Evolutionary conservation across 768 basidiomycete genomes (phyloP).

Genomic region (Gloeophyllum trabeum): DNA sequence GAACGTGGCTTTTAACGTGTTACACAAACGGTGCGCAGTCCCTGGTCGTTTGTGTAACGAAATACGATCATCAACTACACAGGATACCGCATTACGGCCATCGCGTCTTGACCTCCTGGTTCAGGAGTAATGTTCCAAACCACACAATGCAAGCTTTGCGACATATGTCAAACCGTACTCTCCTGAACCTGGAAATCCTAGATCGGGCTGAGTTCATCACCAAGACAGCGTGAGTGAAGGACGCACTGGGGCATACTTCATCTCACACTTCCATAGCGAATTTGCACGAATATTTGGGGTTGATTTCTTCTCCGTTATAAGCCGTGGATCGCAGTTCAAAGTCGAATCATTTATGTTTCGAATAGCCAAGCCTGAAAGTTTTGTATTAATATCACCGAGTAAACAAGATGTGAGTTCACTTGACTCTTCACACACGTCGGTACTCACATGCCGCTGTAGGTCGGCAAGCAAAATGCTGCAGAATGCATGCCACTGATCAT

Average conservation of each 20-base stretch:
- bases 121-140: slow-evolving; percentile 41
- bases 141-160: slow-evolving; percentile 44
- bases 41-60: not conserved
- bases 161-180: slow-evolving; percentile 55
- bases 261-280: slow-evolving; percentile 42
- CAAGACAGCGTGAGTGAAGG: slow-evolving; percentile 81
- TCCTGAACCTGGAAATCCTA: slow-evolving; percentile 67
- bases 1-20: slow-evolving; percentile 74
- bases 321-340: slow-evolving; percentile 95
- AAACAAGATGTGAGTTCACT: slow-evolving; percentile 58
- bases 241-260: not conserved
- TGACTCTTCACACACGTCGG: not conserved
- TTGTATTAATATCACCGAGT: slow-evolving; percentile 84
- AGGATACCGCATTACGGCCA: slow-evolving; percentile 72
- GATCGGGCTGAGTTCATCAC: slow-evolving; percentile 75
- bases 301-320: slow-evolving; percentile 93
- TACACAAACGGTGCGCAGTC: slow-evolving; percentile 53
- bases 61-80: slow-evolving; percentile 4
- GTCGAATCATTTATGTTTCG: slow-evolving; percentile 99
- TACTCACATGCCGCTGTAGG: slow-evolving; percentile 36
- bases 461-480: slow-evolving; percentile 91
- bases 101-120: slow-evolving; percentile 58
- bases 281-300: slow-evolving; percentile 96
- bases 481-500: slow-evolving; percentile 94
- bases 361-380: slow-evolving; percentile 91